Conservation (phyloP, 768 basidiomycete species). For the Nidula microcarpa region DNA sequence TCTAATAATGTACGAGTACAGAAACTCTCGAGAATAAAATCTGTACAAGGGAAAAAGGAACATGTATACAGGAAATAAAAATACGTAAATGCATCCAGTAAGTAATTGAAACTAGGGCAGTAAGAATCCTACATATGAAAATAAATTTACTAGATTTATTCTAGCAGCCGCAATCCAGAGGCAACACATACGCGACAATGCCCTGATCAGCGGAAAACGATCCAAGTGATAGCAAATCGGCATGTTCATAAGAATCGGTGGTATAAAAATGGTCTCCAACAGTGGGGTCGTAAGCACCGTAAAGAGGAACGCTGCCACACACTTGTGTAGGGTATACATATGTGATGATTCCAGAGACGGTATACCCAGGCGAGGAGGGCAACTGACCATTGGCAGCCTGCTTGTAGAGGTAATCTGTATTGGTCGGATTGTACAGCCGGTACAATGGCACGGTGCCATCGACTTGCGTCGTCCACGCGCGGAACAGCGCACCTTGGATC, state of each 20-base stretch:
- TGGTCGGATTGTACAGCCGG: conserved; percentile 3
- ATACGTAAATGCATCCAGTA: too few species aligned
- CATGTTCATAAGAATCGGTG: not conserved
- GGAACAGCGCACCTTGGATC: conserved; percentile 6
- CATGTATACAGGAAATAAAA: too few species aligned
- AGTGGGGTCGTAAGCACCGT: not conserved
- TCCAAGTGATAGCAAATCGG: not conserved
- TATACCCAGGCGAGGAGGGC: conserved; percentile 1
- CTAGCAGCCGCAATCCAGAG: not conserved
- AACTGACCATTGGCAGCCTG: not conserved
- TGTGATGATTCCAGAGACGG: not conserved
- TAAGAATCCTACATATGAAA: too few species aligned
- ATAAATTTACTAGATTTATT: too few species aligned
- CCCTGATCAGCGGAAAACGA: not conserved
- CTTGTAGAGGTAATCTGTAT: not conserved
- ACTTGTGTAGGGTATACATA: not conserved
- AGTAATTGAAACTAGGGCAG: too few species aligned
- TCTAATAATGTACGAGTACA: too few species aligned
- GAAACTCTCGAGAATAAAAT: too few species aligned
- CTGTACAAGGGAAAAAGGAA: too few species aligned
- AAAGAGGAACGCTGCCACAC: not conserved
- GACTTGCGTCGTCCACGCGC: conserved; percentile 5
- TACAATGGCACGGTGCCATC: not conserved
- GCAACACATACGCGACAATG: not conserved
- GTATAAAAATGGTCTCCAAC: not conserved